These are phyloP conservation scores for Endoconidiophora polonica DNA, from an alignment of 2,329 filamentous ascomycete species.

Conservation along the genomic window DNA sequence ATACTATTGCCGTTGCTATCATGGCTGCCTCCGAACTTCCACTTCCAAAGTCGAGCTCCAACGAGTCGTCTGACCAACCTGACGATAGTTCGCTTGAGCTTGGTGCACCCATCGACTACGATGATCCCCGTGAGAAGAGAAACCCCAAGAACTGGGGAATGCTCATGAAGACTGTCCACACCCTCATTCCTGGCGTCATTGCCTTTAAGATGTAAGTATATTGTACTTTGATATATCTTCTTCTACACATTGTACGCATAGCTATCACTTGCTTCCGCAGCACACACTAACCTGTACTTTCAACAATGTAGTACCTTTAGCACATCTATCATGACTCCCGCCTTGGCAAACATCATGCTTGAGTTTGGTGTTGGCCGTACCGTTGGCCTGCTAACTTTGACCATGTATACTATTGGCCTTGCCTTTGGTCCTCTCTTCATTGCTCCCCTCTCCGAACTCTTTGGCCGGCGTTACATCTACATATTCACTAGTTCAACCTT, in stretches of 20 bases:
- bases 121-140: conserved; percentile 12
- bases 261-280: not conserved
- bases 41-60: no score
- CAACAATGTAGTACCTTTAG: conserved; percentile 28
- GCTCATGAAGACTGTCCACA: conserved; percentile 8
- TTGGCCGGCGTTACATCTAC: conserved; percentile 39
- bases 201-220: conserved; percentile 13
- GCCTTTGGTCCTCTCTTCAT: conserved; percentile 42
- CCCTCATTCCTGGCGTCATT: conserved; percentile 13
- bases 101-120: not conserved
- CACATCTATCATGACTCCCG: conserved; percentile 36
- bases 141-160: conserved; percentile 14
- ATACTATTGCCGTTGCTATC: no score
- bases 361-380: conserved; percentile 39
- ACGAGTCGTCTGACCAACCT: no score
- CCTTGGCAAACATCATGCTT: conserved; percentile 27
- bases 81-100: no score
- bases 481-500: conserved; percentile 29
- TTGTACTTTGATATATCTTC: not conserved
- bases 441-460: conserved; percentile 40
- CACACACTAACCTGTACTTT: not conserved
- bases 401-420: conserved; percentile 43
- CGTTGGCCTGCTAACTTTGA: conserved; percentile 39
- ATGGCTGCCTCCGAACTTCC: no score
- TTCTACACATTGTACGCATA: not conserved